Evolutionary conservation across 1,139 yeast genomes (phyloP), one percentile per base, ranked within the genome.

Genomic region (Ogataea hybrid): DNA sequence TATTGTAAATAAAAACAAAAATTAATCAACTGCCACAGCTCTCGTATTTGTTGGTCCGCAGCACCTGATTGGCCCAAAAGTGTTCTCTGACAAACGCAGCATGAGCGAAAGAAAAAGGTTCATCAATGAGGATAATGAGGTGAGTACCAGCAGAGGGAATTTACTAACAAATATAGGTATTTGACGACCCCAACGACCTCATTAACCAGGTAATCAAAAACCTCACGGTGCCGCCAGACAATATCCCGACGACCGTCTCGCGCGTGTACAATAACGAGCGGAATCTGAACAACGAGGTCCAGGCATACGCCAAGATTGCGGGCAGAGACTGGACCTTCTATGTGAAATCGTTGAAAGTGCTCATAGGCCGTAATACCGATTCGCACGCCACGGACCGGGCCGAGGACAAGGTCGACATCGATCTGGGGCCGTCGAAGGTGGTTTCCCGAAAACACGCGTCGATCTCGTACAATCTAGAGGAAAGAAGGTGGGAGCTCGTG

Each of bases 301-400:
- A 89, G 65, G 97, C 97, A 0, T 92, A 90, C 62, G 97, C 97
- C 32, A 90, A 90, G 62, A 83, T 90, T 38, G 90, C 97, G 0
- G 97, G 97, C n/a, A 71, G 75, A 32, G 81, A 79, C 56, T 92
- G 98, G 97, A 90, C 97, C 2, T 92, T 75, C 61, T 92, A 89
- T 59, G 97, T 92, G 37, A 88, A 89, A 60, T 73, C 81, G n/a
- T 69, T 92, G 43, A 76, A 76, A 14, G 77, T 92, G 6, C 70
- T 84, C 4, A 85, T 92, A 44, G 98, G 98, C 10, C 75, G 98
- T 58, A 84, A 84, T 52, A 86, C 96, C 1, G 96, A 83, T 39
- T 48, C 54, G 5, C 53, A 50, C 23, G 37, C 40, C 15, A 32
- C 43, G 31, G 49, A 48, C 31, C 48, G 53, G 47, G 42, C 50